phyloP scores from a whole-genome alignment of 306 rosid species.

The Pachyrhizus erosus region DNA sequence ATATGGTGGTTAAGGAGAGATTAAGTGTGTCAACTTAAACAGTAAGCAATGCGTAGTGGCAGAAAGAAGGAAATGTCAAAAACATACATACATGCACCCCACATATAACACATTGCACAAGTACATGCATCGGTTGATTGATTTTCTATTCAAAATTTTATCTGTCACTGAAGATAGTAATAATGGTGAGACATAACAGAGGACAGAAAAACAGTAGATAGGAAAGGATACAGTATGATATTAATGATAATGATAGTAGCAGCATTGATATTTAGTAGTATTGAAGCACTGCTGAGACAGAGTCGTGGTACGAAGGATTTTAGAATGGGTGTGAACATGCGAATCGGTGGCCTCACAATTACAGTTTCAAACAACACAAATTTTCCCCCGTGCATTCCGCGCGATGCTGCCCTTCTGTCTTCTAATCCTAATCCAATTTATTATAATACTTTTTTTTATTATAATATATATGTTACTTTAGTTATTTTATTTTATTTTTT shows the following conservation, averaged over 20 bases:
- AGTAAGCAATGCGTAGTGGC: slow-evolving; percentile 37
- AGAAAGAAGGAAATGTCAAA: not conserved
- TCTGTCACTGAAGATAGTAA: not conserved
- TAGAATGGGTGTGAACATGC: not conserved
- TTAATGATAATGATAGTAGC: not conserved
- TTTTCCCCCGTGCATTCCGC: slow-evolving; percentile 85
- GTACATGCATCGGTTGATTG: not conserved
- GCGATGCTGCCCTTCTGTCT: slow-evolving; percentile 42
- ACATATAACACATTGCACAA: not conserved
- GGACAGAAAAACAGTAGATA: slow-evolving; percentile 20
- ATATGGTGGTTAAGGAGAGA: too few species aligned
- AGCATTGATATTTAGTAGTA: slow-evolving; percentile 6
- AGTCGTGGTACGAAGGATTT: slow-evolving; percentile 44
- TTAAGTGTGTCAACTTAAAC: slow-evolving; percentile 38
- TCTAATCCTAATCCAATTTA: not conserved
- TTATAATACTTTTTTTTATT: too few species aligned
- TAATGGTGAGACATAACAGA: not conserved
- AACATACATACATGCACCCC: not conserved
- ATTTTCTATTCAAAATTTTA: not conserved
- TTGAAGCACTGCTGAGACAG: slow-evolving; percentile 23
- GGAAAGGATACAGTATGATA: not conserved
- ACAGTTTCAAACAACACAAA: slow-evolving; percentile 26
- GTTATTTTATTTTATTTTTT: too few species aligned
- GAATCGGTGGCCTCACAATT: slow-evolving; percentile 7
- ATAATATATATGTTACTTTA: too few species aligned